Percentiles rank a stretch among this genome's conserved stretches.
Evolutionary conservation across 2,329 filamentous ascomycete genomes (phyloP).

Genomic region (Diaporthe capsici): DNA sequence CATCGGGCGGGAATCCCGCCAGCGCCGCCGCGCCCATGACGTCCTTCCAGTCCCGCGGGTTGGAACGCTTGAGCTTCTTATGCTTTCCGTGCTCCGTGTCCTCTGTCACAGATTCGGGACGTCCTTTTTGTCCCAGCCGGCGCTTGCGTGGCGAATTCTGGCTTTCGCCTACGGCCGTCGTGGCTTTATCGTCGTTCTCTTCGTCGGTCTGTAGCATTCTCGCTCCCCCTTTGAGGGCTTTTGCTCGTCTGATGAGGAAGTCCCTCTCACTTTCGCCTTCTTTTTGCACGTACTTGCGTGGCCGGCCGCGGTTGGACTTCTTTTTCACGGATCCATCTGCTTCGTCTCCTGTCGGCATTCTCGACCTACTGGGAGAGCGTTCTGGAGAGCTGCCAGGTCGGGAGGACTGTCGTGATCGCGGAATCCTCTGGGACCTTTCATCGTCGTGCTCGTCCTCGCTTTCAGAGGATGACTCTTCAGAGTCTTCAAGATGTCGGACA

Average conservation of each 20-base stretch:
- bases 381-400: slow-evolving; percentile 1
- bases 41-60: slow-evolving; percentile 85
- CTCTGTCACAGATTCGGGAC: slow-evolving; percentile 45
- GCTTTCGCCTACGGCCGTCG: slow-evolving; percentile 48
- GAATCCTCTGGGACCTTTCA: background rate
- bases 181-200: slow-evolving; percentile 32
- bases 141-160: slow-evolving; percentile 21
- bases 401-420: slow-evolving; percentile 14
- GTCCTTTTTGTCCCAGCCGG: slow-evolving; percentile 45
- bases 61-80: slow-evolving; percentile 50
- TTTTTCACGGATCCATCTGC: background rate
- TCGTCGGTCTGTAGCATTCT: slow-evolving; percentile 53
- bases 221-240: slow-evolving; percentile 52
- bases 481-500: slow-evolving; percentile 54
- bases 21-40: slow-evolving; percentile 84
- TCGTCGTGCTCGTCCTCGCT: slow-evolving; percentile 4
- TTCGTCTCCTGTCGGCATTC: background rate
- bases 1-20: slow-evolving; percentile 75
- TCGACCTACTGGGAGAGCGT: slow-evolving; percentile 23
- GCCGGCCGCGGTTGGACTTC: slow-evolving; percentile 42
- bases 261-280: slow-evolving; percentile 52
- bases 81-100: slow-evolving; percentile 39
- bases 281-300: slow-evolving; percentile 40
- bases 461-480: slow-evolving; percentile 45
- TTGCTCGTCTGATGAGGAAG: slow-evolving; percentile 53